Conservation (phyloP, 164 flowering plant species). For the Taxillus chinensis region DNA sequence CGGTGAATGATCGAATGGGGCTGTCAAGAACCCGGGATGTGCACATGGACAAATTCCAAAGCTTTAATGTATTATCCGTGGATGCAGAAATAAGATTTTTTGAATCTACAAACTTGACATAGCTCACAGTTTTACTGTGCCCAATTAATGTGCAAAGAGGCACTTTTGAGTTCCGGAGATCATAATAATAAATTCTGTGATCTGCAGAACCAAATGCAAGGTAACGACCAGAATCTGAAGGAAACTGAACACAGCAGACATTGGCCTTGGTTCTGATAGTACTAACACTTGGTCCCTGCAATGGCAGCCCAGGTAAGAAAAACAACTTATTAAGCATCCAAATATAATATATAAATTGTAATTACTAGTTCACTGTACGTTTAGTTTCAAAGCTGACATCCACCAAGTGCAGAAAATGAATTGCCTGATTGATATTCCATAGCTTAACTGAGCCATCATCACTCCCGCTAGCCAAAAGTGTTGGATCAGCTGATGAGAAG, state of each 20-base stretch:
- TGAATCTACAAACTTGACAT: constrained; percentile 88
- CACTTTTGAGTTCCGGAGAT: constrained; percentile 60
- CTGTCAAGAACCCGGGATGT: constrained; percentile 54
- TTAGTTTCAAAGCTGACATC: constrained; percentile 89
- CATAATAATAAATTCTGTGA: constrained; percentile 80
- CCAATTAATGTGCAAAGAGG: constrained; percentile 75
- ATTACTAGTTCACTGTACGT: constrained; percentile 56
- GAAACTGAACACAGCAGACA: constrained; percentile 95
- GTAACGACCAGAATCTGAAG: constrained; percentile 60
- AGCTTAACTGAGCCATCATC: constrained; percentile 96
- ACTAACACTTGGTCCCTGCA: constrained; percentile 83
- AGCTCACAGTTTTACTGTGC: constrained; percentile 87
- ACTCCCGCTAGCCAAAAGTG: constrained; percentile 91
- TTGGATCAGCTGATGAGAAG: constrained; percentile 84
- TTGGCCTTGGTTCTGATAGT: constrained; percentile 90
- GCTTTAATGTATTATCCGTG: constrained; percentile 87
- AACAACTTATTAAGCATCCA: constrained; percentile 36
- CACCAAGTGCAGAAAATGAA: constrained; percentile 82
- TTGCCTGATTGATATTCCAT: constrained; percentile 99
- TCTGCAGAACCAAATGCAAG: constrained; percentile 98
- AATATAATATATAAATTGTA: constrained; percentile 16
- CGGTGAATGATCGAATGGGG: constrained; percentile 83
- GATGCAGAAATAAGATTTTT: constrained; percentile 82
- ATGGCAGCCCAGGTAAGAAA: constrained; percentile 35
- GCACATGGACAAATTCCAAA: constrained; percentile 81